Conservation (phyloP, 176 grass and related monocot species). For the Lolium rigidum region DNA sequence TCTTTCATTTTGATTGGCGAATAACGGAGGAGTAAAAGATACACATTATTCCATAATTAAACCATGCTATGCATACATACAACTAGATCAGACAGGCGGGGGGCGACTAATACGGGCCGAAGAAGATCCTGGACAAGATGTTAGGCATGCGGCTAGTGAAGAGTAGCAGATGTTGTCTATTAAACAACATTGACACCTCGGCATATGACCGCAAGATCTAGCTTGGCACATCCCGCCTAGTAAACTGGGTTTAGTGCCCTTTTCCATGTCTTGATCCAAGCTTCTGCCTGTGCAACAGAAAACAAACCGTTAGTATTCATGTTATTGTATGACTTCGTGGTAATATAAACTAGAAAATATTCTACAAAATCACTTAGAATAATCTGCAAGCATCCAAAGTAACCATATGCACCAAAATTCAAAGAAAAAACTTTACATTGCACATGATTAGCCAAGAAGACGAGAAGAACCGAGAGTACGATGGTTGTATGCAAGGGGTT, state of each 20-base stretch:
- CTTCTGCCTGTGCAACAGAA: background rate
- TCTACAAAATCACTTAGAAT: background rate
- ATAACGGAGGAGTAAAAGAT: background rate
- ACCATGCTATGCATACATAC: background rate
- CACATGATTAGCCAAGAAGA: conserved; percentile 4
- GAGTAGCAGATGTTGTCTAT: background rate
- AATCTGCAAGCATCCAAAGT: background rate
- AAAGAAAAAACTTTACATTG: background rate
- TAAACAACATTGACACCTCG: background rate
- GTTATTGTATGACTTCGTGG: background rate
- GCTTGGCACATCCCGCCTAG: background rate
- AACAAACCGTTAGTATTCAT: background rate
- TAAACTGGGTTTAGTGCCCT: background rate
- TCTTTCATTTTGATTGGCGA: background rate
- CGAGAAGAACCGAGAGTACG: background rate
- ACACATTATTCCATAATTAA: conserved; percentile 14
- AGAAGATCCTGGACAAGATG: background rate
- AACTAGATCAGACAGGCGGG: background rate
- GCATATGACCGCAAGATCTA: background rate
- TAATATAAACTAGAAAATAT: background rate
- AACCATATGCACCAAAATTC: background rate
- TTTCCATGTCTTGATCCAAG: conserved; percentile 11
- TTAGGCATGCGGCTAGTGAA: background rate
- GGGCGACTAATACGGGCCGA: background rate
- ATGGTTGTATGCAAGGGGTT: background rate